phyloP scores from a whole-genome alignment of 345 rosid species.

The Euphorbia tirucalli region DNA sequence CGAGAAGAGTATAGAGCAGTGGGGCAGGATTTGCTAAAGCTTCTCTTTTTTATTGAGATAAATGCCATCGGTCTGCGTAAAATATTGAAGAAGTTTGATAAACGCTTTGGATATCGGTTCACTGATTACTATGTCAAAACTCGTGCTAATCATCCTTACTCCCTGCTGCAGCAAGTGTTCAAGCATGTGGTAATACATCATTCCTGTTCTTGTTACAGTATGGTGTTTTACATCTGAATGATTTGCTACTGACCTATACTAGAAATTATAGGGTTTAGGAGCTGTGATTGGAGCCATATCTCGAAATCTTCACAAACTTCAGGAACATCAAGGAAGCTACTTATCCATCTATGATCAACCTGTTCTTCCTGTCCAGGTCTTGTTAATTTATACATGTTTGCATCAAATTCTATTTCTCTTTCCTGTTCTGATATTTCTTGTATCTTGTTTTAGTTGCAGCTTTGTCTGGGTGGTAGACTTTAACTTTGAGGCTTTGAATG shows the following conservation, averaged over 20 bases:
- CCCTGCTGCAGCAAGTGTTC: conserved; percentile 97
- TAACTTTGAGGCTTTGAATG: conserved; percentile 10
- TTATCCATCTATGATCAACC: conserved; percentile 93
- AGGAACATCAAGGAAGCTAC: conserved; percentile 91
- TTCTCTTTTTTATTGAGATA: conserved; percentile 79
- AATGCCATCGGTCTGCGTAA: conserved; percentile 92
- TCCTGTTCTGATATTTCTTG: neutral
- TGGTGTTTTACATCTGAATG: neutral
- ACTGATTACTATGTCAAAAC: conserved; percentile 89
- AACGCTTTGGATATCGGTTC: conserved; percentile 92
- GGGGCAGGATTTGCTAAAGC: conserved; percentile 76
- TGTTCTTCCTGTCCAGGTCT: conserved; percentile 75
- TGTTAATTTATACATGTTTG: conserved; percentile 14
- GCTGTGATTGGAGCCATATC: conserved; percentile 99
- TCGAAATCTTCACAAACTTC: conserved; percentile 97
- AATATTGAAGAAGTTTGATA: conserved; percentile 95
- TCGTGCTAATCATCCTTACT: conserved; percentile 97
- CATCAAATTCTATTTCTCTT: conserved; percentile 7
- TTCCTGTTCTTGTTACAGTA: conserved; percentile 1
- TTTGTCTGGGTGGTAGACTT: neutral
- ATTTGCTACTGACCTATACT: conserved; percentile 15
- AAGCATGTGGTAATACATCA: conserved; percentile 89
- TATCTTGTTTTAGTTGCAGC: conserved; percentile 2
- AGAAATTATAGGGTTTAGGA: conserved; percentile 71
- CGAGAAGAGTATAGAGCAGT: conserved; percentile 77